Conservation (phyloP, 495 filamentous ascomycete species). For the Penicillium crystallinum region DNA sequence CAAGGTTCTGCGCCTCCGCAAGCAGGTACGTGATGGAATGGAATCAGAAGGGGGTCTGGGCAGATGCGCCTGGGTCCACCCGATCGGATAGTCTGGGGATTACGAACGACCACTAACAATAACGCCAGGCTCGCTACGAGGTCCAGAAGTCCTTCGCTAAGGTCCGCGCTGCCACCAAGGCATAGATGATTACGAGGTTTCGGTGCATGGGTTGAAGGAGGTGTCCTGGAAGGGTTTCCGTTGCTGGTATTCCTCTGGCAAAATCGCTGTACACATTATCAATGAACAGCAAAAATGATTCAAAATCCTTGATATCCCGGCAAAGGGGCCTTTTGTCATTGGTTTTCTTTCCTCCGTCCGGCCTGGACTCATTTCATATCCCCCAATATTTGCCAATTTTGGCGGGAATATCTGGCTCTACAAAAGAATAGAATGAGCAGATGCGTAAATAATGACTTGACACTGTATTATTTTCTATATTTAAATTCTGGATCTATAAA, state of each 20-base stretch:
- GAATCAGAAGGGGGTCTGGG: not conserved
- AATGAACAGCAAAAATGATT: conserved; percentile 48
- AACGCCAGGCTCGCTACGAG: conserved; percentile 73
- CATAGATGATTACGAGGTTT: conserved; percentile 47
- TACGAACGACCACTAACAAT: conserved; percentile 12
- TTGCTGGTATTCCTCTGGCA: conserved; percentile 42
- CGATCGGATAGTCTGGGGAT: conserved; percentile 2
- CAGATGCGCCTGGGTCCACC: conserved; percentile 1
- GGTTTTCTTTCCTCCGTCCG: conserved; percentile 13
- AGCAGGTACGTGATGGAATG: conserved; percentile 63
- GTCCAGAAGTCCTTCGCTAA: conserved; percentile 88
- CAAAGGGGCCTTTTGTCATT: conserved; percentile 29
- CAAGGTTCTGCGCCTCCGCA: conserved; percentile 96
- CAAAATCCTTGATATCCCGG: conserved; percentile 47
- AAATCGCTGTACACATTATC: conserved; percentile 47
- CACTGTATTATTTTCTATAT: not conserved
- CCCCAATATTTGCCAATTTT: not conserved
- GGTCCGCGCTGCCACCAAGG: conserved; percentile 54
- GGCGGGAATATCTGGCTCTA: conserved; percentile 3
- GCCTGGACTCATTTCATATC: conserved; percentile 24
- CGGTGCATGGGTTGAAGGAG: conserved; percentile 46
- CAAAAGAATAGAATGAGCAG: conserved; percentile 14
- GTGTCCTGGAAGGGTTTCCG: conserved; percentile 45
- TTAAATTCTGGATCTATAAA: conserved; percentile 1
- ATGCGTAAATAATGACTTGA: conserved; percentile 8